phyloP scores from a whole-genome alignment of 176 grass and related monocot genomes.

The Tuctoria greenei region DNA sequence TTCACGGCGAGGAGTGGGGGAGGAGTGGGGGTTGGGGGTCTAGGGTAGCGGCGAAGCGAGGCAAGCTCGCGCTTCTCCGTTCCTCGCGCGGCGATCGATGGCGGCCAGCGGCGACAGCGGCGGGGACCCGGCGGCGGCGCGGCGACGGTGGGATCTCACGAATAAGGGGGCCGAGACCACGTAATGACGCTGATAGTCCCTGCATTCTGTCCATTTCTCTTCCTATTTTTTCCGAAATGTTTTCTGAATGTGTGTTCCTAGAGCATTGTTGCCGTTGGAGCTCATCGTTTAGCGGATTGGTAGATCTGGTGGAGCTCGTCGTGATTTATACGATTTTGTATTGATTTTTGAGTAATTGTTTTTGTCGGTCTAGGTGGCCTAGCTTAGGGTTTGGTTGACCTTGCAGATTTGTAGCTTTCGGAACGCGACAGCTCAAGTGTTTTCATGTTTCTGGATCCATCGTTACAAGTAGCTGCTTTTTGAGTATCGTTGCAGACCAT shows the following conservation, averaged over 20 bases:
- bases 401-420: background rate
- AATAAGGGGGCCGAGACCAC: constrained; percentile 40
- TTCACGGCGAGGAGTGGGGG: constrained; percentile 27
- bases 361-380: background rate
- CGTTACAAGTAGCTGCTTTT: background rate
- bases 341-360: background rate
- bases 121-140: constrained; percentile 41
- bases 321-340: background rate
- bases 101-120: constrained; percentile 43
- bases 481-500: background rate
- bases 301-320: constrained; percentile 18
- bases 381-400: constrained; percentile 47
- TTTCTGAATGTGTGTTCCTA: background rate
- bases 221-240: background rate
- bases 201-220: constrained; percentile 19
- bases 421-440: background rate
- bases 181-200: constrained; percentile 2
- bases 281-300: background rate
- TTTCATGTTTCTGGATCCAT: background rate
- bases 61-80: constrained; percentile 5
- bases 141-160: constrained; percentile 54
- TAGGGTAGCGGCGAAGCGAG: background rate
- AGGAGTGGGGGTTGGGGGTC: background rate
- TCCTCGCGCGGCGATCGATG: constrained; percentile 32
- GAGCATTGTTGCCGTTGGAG: constrained; percentile 27